These are phyloP conservation scores for Coniophora puteana DNA, from an alignment of 1,284 basidiomycete genomes.

Conservation along the genomic window DNA sequence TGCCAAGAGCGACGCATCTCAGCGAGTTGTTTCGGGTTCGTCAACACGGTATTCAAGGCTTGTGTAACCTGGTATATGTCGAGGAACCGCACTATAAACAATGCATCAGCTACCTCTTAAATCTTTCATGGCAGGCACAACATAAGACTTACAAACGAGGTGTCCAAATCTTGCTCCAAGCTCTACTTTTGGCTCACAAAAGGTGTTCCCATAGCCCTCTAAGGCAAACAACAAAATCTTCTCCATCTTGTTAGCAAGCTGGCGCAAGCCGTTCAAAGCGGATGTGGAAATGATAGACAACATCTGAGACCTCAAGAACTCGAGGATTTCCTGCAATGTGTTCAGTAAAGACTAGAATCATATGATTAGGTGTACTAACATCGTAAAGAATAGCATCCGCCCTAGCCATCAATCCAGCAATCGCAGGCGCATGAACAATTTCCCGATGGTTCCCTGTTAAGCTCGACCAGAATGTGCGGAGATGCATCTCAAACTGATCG, in stretches of 20 bases:
- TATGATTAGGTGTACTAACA: constrained; percentile 41
- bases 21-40: constrained; percentile 76
- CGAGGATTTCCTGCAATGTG: constrained; percentile 71
- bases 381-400: constrained; percentile 87
- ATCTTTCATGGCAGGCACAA: constrained; percentile 2
- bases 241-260: constrained; percentile 88
- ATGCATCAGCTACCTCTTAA: constrained; percentile 10
- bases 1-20: constrained; percentile 87
- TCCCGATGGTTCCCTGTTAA: constrained; percentile 73
- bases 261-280: constrained; percentile 67
- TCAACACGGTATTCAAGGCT: constrained; percentile 78
- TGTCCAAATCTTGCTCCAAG: constrained; percentile 85
- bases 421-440: constrained; percentile 81
- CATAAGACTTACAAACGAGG: constrained; percentile 62
- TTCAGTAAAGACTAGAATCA: constrained; percentile 15
- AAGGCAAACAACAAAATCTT: constrained; percentile 79
- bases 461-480: constrained; percentile 79
- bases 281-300: constrained; percentile 69
- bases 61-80: constrained; percentile 89
- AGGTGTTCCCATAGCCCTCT: constrained; percentile 82
- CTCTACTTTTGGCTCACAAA: constrained; percentile 87
- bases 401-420: constrained; percentile 83
- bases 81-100: constrained; percentile 70
- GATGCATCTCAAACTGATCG: constrained; percentile 82
- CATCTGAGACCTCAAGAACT: constrained; percentile 79